phyloP scores from a whole-genome alignment of 768 basidiomycete genomes.

The Mycena capillaripes region DNA sequence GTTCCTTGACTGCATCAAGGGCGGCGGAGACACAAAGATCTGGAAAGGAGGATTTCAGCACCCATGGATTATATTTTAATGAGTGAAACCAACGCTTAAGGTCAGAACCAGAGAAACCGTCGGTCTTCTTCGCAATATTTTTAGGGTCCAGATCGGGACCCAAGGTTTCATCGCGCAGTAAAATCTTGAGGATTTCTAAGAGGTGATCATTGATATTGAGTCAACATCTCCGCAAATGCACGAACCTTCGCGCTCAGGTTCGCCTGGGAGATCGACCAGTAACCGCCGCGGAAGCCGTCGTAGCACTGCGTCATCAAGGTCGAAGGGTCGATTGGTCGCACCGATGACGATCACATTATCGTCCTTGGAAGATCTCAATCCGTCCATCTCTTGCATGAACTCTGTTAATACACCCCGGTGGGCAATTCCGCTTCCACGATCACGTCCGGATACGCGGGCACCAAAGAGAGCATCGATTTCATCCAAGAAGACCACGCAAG shows the following conservation, averaged over 20 bases:
- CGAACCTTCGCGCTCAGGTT: constrained; percentile 87
- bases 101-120: constrained; percentile 94
- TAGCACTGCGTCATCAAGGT: constrained; percentile 92
- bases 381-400: constrained; percentile 98
- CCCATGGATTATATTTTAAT: constrained; percentile 12
- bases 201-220: constrained; percentile 10
- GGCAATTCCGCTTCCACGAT: constrained; percentile 84
- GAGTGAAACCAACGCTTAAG: constrained; percentile 80
- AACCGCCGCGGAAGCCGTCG: constrained; percentile 89
- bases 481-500: constrained; percentile 95
- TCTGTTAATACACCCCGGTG: constrained; percentile 77
- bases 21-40: constrained; percentile 96
- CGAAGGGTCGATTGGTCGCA: constrained; percentile 93
- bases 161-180: constrained; percentile 85
- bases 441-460: constrained; percentile 82
- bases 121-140: constrained; percentile 77
- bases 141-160: constrained; percentile 73
- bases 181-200: constrained; percentile 88
- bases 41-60: constrained; percentile 46
- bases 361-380: constrained; percentile 83
- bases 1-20: constrained; percentile 91
- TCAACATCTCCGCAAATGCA: not conserved
- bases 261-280: constrained; percentile 90
- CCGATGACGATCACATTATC: constrained; percentile 92
- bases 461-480: constrained; percentile 96